Base-by-base conservation (phyloP, 805 yeast species). In the Yamadazyma paraphyllophila region DNA sequence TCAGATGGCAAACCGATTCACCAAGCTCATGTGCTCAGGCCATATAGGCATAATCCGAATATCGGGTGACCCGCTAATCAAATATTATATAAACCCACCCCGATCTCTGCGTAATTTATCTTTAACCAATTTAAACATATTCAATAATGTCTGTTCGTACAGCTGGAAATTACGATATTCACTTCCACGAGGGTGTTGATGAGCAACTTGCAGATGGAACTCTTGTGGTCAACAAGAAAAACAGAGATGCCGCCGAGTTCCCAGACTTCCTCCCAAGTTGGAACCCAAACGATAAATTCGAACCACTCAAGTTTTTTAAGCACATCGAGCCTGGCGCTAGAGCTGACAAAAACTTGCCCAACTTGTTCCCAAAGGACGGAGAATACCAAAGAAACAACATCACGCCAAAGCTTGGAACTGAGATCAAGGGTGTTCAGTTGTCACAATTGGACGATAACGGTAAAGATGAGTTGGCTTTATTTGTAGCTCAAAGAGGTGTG, bases 401-500 rank as follows among this genome's bases (percentile, higher is more conserved):
- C 32, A 79, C 88, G 1, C 92, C 94, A 26, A 83, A 79, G 57
- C 69, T 87, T 43, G 95, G 94, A 15, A 69, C 82, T 14, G 88
- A 81, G 51, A 66, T 86, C 38, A 63, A 63, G 25, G 85, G 84
- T 31, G 58, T 85, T 38, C 88, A 83, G 57, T 67, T 84, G 43
- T 76, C 84, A 15, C 61, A 70, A 35, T 72, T 85, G 50, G 60
- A 72, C 44, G 73, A 71, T 39, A 63, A 66, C 14, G 88, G 77
- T 29, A 82, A 81, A 60, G 83, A 85, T 54, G 92, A 85, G 52
- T 71, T 85, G 48, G 89, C 91, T 2, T 67, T 82, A 26, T 71
- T 74, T 26, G 82, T 83, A 37, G 90, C 86, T 13, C 81, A 82
- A 58, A 69, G 85, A 57, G 88, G 87, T 59, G 86, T 85, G 35